Evolutionary conservation across 192 early-diverging fungal species (phyloP).

Genomic region (Entomortierella parvispora): DNA sequence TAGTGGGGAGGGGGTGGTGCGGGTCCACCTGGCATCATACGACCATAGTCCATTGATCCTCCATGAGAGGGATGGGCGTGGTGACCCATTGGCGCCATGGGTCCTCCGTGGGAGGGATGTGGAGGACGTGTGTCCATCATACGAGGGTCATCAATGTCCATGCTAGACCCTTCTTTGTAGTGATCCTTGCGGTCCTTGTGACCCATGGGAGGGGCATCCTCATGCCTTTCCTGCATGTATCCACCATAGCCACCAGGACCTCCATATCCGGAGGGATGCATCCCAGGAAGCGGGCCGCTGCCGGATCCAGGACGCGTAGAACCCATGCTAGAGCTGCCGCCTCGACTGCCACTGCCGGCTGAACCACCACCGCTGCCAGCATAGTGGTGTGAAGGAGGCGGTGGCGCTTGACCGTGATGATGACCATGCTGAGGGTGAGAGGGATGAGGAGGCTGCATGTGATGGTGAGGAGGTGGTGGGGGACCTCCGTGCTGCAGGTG

Average conservation of each 20-base stretch:
- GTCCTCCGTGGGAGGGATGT: slow-evolving; percentile 42
- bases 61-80: slow-evolving; percentile 46
- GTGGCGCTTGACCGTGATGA: slow-evolving; percentile 38
- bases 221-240: slow-evolving; percentile 37
- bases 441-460: slow-evolving; percentile 36
- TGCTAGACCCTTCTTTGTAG: slow-evolving; percentile 39
- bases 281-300: slow-evolving; percentile 30
- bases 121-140: slow-evolving; percentile 41
- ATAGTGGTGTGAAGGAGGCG: slow-evolving; percentile 32
- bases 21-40: slow-evolving; percentile 47
- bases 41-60: slow-evolving; percentile 49
- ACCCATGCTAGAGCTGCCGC: slow-evolving; percentile 14
- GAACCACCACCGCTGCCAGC: slow-evolving; percentile 18
- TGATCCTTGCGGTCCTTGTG: slow-evolving; percentile 44
- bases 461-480: slow-evolving; percentile 41
- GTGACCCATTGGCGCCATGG: slow-evolving; percentile 44
- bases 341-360: slow-evolving; percentile 24
- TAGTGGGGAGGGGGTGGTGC: slow-evolving; percentile 31
- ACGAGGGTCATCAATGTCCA: slow-evolving; percentile 47
- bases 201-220: slow-evolving; percentile 16
- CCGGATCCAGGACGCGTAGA: slow-evolving; percentile 35
- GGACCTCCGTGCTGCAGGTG: slow-evolving; percentile 39
- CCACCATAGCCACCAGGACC: slow-evolving; percentile 33
- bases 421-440: slow-evolving; percentile 22
- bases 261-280: slow-evolving; percentile 34